Base-by-base conservation (phyloP, 352 stramenopile genomes). In the Aphanomyces cochlioides region DNA sequence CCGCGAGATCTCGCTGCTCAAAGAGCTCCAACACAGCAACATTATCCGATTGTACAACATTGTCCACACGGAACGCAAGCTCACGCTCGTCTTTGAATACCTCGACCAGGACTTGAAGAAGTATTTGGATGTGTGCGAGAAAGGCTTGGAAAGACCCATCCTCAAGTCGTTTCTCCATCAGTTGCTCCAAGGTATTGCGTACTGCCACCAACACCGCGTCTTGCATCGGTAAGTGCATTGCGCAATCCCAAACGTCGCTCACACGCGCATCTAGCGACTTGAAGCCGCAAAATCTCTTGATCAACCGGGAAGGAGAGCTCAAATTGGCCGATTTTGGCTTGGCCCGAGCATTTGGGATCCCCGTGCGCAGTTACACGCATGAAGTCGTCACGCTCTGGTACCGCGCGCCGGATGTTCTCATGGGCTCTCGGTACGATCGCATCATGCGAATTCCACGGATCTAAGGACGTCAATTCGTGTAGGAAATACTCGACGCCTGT, bases 291-390 rank as follows among this genome's bases (percentile, higher is more conserved):
- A 99, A 99, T 73, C 74, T 99, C 72, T 84, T 99, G 19, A 98
- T 99, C 79, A 99, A 99, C 79, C 88, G 92, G 8, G 93, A 98
- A 72, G 96, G 96, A 45, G 92, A 98, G 61, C 85, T 99, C 17
- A 99, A 99, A 79, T 87, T 99, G n/a, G 98, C 96, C 15, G 98
- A 99, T 77, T 99, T 99, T 89, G 98, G 98, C 19, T 83, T 99
- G n/a, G 98, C 98, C 34, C 82, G 98, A 56, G 97, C 97, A 15
- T 99, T 99, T 86, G 97, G 97, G 38, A 99, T 99, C 72, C 98
- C 97, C 34, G 97, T 99, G 56, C 83, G 97, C 74, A 97, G 80
- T 73, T 99, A 99, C 77, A 99, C 98, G 7, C 97, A 99, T 78
- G 97, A 99, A 78, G 97, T 99, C 54, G 97, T 99, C n/a, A 99